phyloP scores from a whole-genome alignment of 768 basidiomycete genomes.

The Podaxis pistillaris region DNA sequence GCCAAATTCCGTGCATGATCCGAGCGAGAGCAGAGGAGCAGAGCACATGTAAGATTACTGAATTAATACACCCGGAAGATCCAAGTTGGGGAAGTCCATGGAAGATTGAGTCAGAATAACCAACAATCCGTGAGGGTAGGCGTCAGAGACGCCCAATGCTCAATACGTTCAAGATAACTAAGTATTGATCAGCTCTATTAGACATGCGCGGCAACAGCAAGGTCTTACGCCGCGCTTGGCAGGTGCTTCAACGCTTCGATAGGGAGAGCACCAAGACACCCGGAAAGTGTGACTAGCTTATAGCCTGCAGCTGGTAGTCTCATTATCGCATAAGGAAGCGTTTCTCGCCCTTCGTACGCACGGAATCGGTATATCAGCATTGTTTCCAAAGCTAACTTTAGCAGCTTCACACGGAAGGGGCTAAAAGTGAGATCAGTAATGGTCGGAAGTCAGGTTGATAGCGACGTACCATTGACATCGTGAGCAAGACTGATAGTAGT shows the following conservation, averaged over 20 bases:
- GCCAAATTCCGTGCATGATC: too few relatives aligned
- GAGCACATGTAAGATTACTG: too few relatives aligned
- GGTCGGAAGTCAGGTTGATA: not conserved
- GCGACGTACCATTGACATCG: conserved; percentile 11
- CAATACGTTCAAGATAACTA: not conserved
- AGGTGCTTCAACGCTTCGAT: conserved; percentile 28
- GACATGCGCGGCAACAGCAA: not conserved
- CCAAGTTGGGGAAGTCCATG: not conserved
- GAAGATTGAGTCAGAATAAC: too few relatives aligned
- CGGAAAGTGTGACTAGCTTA: conserved; percentile 22
- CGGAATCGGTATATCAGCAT: not conserved
- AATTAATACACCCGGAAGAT: too few relatives aligned
- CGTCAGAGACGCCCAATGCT: not conserved
- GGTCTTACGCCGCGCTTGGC: conserved; percentile 24
- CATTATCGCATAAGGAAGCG: conserved; percentile 20
- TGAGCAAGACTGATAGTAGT: conserved; percentile 14
- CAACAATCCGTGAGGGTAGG: not conserved
- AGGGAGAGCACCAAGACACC: conserved; percentile 26
- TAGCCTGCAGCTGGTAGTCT: conserved; percentile 21
- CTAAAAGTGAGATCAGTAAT: not conserved
- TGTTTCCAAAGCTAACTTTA: not conserved
- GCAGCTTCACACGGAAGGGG: not conserved
- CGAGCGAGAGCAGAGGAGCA: too few relatives aligned
- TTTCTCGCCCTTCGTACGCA: not conserved
- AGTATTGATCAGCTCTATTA: not conserved